These are phyloP conservation scores for Rhodotorula sphaerocarpa DNA, from an alignment of 768 basidiomycete genomes.

Conservation along the genomic window DNA sequence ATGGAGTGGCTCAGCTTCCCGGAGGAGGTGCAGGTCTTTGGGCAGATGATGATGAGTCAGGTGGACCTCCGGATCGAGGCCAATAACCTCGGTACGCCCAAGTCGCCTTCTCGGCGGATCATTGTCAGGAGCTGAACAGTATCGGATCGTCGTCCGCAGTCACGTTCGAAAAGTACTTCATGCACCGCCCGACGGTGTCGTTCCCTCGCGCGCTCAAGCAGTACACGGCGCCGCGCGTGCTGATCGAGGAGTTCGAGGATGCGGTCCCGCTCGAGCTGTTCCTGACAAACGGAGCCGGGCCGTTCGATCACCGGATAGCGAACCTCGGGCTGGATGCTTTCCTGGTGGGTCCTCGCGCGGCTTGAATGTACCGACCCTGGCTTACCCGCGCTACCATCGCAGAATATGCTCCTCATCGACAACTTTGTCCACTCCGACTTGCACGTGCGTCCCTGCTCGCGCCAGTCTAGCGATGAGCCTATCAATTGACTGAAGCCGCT, in stretches of 20 bases:
- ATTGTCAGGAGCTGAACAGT: too few species aligned
- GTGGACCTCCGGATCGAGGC: slow-evolving; percentile 85
- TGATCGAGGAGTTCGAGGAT: slow-evolving; percentile 89
- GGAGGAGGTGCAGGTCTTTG: slow-evolving; percentile 90
- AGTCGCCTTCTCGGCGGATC: neutral
- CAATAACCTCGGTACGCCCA: slow-evolving; percentile 56
- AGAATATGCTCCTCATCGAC: slow-evolving; percentile 97
- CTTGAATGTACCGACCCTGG: too few species aligned
- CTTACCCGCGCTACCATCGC: slow-evolving; percentile 13
- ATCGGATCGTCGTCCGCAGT: slow-evolving; percentile 35
- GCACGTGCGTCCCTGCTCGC: slow-evolving; percentile 39
- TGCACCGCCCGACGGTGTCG: slow-evolving; percentile 61
- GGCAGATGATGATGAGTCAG: slow-evolving; percentile 91
- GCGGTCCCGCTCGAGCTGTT: slow-evolving; percentile 83
- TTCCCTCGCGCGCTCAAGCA: slow-evolving; percentile 80
- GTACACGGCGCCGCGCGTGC: slow-evolving; percentile 70
- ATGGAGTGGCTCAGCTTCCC: slow-evolving; percentile 95
- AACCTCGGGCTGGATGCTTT: slow-evolving; percentile 92
- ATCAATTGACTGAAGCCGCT: neutral
- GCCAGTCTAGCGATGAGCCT: too few species aligned
- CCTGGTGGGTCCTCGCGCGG: slow-evolving; percentile 60
- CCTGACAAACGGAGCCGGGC: slow-evolving; percentile 79
- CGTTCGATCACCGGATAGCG: slow-evolving; percentile 79
- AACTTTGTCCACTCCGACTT: slow-evolving; percentile 78
- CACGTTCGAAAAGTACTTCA: slow-evolving; percentile 78